Evolutionary conservation across 2,329 filamentous ascomycete genomes (phyloP), one percentile per base, ranked within the genome.

Genomic region (Fusarium piperis): DNA sequence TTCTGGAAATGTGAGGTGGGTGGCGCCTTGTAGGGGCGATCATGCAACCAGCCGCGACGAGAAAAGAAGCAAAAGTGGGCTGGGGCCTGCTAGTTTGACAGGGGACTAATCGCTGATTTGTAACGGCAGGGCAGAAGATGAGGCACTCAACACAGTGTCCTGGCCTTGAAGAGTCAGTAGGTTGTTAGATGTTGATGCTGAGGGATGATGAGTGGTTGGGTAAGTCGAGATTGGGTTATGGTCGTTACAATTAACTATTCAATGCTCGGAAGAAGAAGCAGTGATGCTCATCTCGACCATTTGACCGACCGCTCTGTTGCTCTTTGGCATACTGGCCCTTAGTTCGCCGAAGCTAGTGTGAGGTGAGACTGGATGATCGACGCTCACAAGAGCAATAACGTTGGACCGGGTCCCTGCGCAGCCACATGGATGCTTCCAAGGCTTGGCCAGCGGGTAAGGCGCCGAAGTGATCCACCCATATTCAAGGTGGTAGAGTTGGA

Each of bases 21-120:
- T 39, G 53, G 35, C 35, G 28, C 28, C 32, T 39, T 15, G 35
- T n/a, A 57, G 16, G 26, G 36, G 20, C 39, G 26, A 18, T 58
- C 36, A 44, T 32, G 56, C 36, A 20, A 59, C 33, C 15, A 23
- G 38, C 28, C 32, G 38, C 18, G 55, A 58, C 56, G 4, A 30
- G 38, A 59, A 59, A 59, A 46, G 56, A 33, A 44, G 56, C 56
- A 59, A 59, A 59, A 44, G 38, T 41, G 56, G 56, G 36, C 16
- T 39, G 12, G 12, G 36, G 20, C 2, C 8, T n/a, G 16, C 18
- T 57, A 39, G 28, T 41, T 41, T 39, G 26, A 13, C 35, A 39
- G 53, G 53, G 35, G 20, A 39, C 16, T 20, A 58, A 58, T 58
- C 56, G 10, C 3, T 28, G 44, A 41, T 44, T 20, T 33, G 18